Conservation (phyloP, 192 early-diverging fungal species). For the Coemansia sp. region DNA sequence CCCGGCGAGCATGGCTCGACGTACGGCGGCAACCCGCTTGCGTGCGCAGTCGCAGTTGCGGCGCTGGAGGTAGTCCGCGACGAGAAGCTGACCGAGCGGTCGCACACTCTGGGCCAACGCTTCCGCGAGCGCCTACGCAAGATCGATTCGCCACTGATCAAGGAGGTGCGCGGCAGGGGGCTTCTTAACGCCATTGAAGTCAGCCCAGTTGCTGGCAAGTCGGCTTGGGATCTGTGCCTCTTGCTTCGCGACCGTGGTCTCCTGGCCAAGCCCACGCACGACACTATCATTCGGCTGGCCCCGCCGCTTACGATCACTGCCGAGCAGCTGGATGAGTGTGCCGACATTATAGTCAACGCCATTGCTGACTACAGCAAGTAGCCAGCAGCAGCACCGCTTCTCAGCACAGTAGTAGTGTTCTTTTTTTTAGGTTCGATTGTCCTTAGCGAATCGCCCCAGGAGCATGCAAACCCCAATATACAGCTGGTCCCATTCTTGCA, state of each 20-base stretch:
- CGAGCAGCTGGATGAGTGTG: constrained; percentile 75
- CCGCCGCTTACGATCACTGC: constrained; percentile 95
- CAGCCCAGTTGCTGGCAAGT: constrained; percentile 76
- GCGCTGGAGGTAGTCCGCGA: constrained; percentile 93
- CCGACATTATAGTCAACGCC: constrained; percentile 73
- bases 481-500: too few relatives aligned
- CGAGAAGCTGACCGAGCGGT: constrained; percentile 80
- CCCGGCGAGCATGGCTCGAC: constrained; percentile 96
- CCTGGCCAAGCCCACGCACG: constrained; percentile 97
- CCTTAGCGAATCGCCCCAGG: too few relatives aligned
- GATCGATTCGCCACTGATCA: constrained; percentile 74
- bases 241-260: constrained; percentile 88
- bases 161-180: constrained; percentile 83
- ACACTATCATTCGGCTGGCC: constrained; percentile 95
- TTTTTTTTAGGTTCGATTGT: background rate
- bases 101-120: constrained; percentile 71
- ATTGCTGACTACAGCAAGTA: constrained; percentile 58
- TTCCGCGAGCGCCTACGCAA: constrained; percentile 76
- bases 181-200: constrained; percentile 96
- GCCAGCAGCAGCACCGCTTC: background rate
- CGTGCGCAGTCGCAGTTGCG: constrained; percentile 88
- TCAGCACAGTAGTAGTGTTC: background rate
- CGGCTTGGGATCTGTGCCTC: constrained; percentile 97
- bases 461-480: background rate
- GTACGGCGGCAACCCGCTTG: constrained; percentile 96